Evolutionary conservation across 805 yeast species (phyloP), one percentile per base, ranked within the genome.

Genomic region (Barnettozyma vustinii): DNA sequence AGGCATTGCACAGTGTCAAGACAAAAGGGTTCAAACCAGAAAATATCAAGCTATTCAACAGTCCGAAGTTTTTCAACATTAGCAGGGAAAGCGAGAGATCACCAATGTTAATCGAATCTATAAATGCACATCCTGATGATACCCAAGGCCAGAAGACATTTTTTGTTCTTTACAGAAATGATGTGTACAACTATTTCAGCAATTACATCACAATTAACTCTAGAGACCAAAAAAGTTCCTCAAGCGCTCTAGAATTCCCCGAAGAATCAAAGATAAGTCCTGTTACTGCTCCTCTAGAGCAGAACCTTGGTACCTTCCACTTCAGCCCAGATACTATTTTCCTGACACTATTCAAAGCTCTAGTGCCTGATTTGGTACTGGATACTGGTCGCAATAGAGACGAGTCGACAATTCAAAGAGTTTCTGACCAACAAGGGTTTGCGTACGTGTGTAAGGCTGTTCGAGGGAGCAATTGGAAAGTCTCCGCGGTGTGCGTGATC

Each of bases 41-140:
- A 36, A 10, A 30, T 21, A 7, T 51, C 44, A 39, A 39, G 21
- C 25, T 58, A 20, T 56, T 56, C 45, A 45, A 56, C 26, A 27
- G 39, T 8, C 53, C 58, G 5, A 32, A 32, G 21, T 39, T 43
- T 3, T 43, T 21, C 44, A 56, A 57, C 2, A n/a, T 59, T 26
- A 49, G 56, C 10, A 49, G 47, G 23, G 20, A 40, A 12, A 42
- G 42, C n/a, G 52, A 49, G n/a, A 19, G 44, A 5, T 48, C 55
- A 13, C 58, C 61, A 3, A 33, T 59, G 19, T 9, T 41, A 1
- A 13, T 55, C 4, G 59, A 55, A 18, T 41, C 49, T 4, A 56
- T 59, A 4, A 32, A 18, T 1, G 16, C 45, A 5, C 55, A 50
- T 36, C 49, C 50, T 30, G 56, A 48, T 25, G 54, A 48, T 10